These are phyloP conservation scores for Candida awuae DNA, from an alignment of 805 yeast species.

Conservation along the genomic window DNA sequence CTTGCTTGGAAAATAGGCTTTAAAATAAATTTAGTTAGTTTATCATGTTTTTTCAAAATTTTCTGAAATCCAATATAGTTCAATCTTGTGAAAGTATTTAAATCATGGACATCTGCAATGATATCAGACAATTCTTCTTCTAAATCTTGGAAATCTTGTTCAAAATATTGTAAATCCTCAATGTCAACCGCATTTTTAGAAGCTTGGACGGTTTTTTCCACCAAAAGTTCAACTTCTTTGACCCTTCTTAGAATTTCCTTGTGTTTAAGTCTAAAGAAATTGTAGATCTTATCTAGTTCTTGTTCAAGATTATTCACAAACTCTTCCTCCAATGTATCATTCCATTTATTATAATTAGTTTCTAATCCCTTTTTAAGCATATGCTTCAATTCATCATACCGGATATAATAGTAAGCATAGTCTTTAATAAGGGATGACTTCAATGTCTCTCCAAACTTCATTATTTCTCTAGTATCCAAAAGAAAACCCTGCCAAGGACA, in stretches of 20 bases:
- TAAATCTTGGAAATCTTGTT: conserved; percentile 62
- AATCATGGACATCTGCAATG: conserved; percentile 94
- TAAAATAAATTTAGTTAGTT: conserved; percentile 68
- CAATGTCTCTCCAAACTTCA: conserved; percentile 96
- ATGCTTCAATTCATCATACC: conserved; percentile 85
- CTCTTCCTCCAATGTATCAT: conserved; percentile 68
- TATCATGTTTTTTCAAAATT: conserved; percentile 94
- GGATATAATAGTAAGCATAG: conserved; percentile 82
- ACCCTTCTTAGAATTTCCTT: conserved; percentile 81
- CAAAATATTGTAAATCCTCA: conserved; percentile 32
- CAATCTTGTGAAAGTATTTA: conserved; percentile 86
- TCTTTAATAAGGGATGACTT: conserved; percentile 84
- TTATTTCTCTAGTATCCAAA: conserved; percentile 25
- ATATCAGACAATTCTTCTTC: conserved; percentile 77
- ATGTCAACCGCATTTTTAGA: conserved; percentile 31
- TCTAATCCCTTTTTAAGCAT: conserved; percentile 64
- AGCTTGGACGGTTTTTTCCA: conserved; percentile 46
- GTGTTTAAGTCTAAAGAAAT: conserved; percentile 81
- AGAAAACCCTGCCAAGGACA: too few relatives aligned
- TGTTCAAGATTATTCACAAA: conserved; percentile 68
- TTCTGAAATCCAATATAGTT: conserved; percentile 97
- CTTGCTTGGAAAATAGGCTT: conserved; percentile 92
- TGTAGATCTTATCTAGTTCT: conserved; percentile 88
- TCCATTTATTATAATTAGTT: conserved; percentile 55
- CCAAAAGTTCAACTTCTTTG: conserved; percentile 70